Percentiles rank a stretch among this genome's conserved stretches.
Conservation (phyloP, 345 rosid genomes). For the Sisymbrium irio region DNA sequence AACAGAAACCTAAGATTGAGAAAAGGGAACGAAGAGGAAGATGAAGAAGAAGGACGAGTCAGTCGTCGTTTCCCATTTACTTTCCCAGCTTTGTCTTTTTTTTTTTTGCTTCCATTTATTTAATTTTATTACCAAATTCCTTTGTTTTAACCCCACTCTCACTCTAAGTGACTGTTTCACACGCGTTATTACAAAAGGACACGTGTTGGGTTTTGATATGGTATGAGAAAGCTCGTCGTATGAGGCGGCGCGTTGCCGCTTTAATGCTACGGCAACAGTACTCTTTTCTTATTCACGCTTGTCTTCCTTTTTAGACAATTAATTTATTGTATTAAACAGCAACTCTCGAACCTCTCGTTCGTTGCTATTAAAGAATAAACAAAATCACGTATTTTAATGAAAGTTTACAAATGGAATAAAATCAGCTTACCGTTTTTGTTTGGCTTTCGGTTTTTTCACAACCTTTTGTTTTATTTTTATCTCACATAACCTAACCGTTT, state of each 20-base stretch:
- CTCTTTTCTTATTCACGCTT: slow-evolving; percentile 15
- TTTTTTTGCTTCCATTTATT: not conserved
- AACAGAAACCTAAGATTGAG: not conserved
- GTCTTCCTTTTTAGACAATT: not conserved
- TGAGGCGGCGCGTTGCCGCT: slow-evolving; percentile 26
- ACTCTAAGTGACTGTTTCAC: fast-evolving
- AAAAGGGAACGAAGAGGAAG: not conserved
- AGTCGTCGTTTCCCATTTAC: slow-evolving; percentile 39
- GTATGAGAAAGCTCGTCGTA: not conserved
- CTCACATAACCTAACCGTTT: not conserved
- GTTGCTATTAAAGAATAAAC: not conserved
- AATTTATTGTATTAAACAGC: not conserved
- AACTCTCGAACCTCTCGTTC: not conserved
- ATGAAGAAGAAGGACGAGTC: slow-evolving; percentile 5
- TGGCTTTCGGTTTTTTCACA: not conserved
- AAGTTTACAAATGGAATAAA: not conserved
- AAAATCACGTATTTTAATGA: not conserved
- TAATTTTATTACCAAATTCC: slow-evolving; percentile 9
- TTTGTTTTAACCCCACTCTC: not conserved
- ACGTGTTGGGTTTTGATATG: not conserved
- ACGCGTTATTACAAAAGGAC: not conserved
- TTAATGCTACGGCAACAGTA: not conserved
- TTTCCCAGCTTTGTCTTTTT: slow-evolving; percentile 19
- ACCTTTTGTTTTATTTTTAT: no score
- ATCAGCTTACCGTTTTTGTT: not conserved